Evolutionary conservation across 2,329 filamentous ascomycete species (phyloP).

Genomic region (Colletotrichum tamarilloi): DNA sequence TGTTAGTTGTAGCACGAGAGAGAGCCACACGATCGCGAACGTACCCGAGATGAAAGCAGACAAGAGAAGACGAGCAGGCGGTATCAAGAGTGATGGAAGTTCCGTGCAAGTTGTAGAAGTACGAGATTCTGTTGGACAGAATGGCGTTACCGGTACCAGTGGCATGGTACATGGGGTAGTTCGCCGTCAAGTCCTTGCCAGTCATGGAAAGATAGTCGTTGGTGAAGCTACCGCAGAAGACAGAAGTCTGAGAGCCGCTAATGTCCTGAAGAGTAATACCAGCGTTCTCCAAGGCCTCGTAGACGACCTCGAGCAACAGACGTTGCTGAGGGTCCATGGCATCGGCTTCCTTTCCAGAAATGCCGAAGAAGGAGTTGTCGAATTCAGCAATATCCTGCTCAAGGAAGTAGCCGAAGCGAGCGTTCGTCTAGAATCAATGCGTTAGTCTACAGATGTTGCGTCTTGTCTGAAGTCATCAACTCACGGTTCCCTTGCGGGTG

Average conservation of each 20-base stretch:
- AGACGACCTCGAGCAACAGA: slow-evolving; percentile 44
- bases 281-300: slow-evolving; percentile 41
- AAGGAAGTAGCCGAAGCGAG: slow-evolving; percentile 39
- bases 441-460: not conserved
- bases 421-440: not conserved
- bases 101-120: slow-evolving; percentile 49
- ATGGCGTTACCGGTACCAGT: slow-evolving; percentile 44
- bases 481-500: not conserved
- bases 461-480: not conserved
- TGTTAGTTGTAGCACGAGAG: not conserved
- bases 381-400: slow-evolving; percentile 38
- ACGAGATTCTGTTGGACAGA: slow-evolving; percentile 48
- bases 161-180: slow-evolving; percentile 45
- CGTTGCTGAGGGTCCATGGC: not conserved
- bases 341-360: slow-evolving; percentile 19
- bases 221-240: slow-evolving; percentile 46
- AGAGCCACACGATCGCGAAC: not conserved
- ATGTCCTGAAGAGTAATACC: slow-evolving; percentile 33
- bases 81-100: slow-evolving; percentile 52
- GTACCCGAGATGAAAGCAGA: slow-evolving; percentile 46
- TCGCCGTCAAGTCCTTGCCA: slow-evolving; percentile 42
- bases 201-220: slow-evolving; percentile 42
- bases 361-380: slow-evolving; percentile 39
- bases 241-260: slow-evolving; percentile 40
- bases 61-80: slow-evolving; percentile 50